Base-by-base conservation (phyloP, 345 rosid species). In the Eutrema yunnanense region DNA sequence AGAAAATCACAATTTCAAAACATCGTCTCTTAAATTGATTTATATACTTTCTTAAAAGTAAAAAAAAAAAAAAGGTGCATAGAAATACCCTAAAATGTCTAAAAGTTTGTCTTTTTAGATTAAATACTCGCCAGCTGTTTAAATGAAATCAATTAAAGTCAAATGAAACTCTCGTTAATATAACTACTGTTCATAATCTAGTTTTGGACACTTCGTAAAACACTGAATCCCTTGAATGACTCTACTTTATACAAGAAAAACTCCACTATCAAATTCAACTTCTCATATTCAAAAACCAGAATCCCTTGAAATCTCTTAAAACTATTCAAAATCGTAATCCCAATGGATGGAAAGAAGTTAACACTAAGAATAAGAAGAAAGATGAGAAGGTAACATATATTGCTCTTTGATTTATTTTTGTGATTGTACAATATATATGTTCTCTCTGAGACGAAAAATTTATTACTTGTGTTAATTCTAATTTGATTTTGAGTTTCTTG, bases 321-420 rank as follows among this genome's bases (percentile, higher is more conserved):
- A 46, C 19, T 0, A 34, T 47, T 3, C 16, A 34, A 2, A 53
- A 43, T 22, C 55, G 50, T 27, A 8, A 69, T 40, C 14, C 2
- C 46, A 50, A 72, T 73, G 76, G 76, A 73, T 53, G 64, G n/a
- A 49, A 55, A 46, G 64, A 64, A 29, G 49, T 11, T 73, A 16
- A 64, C 55, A 36, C 65, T 34, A 14, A 46, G n/a, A 42, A 55
- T 73, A 56, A 37, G n/a, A 44, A 54, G 41, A 10, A 63, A 55
- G 50, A 14, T 64, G 6, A 46, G 40, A 64, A 64, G 76, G 77
- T 64, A 46, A 56, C 9, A 32, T 32, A 26, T 12, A 41, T 10
- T 50, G 1, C 50, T 38, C 59, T 52, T 49, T 3, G 9, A 11
- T 8, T 26, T 2, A 2, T 33, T 16, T 55, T 13, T 22, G 29